Evolutionary conservation across 2,329 filamentous ascomycete species (phyloP).

Genomic region (Pseudogymnoascus sp.): DNA sequence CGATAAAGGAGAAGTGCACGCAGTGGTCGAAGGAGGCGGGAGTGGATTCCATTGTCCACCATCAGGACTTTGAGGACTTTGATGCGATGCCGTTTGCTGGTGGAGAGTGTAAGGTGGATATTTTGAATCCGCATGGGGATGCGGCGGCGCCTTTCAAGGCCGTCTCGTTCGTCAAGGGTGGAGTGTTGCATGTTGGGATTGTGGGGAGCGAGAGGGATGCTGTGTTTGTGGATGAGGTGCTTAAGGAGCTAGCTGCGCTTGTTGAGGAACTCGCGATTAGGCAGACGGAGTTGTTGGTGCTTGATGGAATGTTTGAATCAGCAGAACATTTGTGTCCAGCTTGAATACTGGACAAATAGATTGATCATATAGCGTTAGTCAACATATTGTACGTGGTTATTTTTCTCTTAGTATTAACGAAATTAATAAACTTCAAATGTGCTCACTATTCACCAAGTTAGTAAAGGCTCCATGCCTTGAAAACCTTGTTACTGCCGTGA

Average conservation of each 20-base stretch:
- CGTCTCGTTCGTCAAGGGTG: conserved; percentile 35
- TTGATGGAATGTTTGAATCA: conserved; percentile 12
- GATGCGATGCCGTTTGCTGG: conserved; percentile 35
- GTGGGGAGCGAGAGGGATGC: conserved; percentile 35
- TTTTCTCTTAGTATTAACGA: not conserved
- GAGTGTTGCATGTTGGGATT: conserved; percentile 34
- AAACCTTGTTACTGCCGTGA: no score
- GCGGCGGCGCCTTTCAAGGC: conserved; percentile 35
- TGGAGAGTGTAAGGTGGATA: conserved; percentile 23
- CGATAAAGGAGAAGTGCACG: conserved; percentile 29
- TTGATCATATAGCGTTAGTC: not conserved
- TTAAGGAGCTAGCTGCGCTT: conserved; percentile 24
- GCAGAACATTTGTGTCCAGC: not conserved
- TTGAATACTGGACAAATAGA: not conserved
- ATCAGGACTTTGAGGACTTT: conserved; percentile 33
- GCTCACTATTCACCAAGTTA: no score
- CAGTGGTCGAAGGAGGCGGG: conserved; percentile 25
- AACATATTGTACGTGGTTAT: not conserved
- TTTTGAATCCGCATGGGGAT: conserved; percentile 32
- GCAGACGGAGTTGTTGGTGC: conserved; percentile 10
- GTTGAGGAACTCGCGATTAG: conserved; percentile 17
- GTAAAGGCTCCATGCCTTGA: not conserved
- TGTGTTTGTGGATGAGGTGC: conserved; percentile 28
- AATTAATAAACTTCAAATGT: not conserved
- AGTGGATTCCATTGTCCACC: conserved; percentile 29